These are phyloP conservation scores for Trichoderma simmonsii DNA, from an alignment of 2,329 filamentous ascomycete genomes.

Conservation along the genomic window DNA sequence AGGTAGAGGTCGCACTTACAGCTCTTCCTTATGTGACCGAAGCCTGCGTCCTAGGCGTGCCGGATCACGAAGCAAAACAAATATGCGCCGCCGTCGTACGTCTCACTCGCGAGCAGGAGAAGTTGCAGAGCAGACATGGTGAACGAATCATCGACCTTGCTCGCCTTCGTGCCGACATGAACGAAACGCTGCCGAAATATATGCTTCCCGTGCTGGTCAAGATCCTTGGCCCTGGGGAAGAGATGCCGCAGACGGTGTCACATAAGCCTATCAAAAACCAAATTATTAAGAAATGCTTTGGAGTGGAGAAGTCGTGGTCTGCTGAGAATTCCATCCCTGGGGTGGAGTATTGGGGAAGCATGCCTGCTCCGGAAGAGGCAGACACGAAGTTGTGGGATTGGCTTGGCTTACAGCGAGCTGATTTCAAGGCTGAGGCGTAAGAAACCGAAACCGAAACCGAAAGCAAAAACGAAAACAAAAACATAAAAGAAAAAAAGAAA, in stretches of 20 bases:
- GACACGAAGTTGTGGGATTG: conserved; percentile 21
- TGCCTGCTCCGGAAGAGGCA: not conserved
- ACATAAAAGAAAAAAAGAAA: not conserved
- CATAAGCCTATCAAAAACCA: conserved; percentile 21
- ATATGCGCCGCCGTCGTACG: conserved; percentile 25
- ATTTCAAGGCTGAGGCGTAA: conserved; percentile 8
- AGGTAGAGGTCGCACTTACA: conserved; percentile 22
- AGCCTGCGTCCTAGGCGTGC: conserved; percentile 23
- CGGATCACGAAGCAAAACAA: conserved; percentile 22
- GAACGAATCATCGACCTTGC: conserved; percentile 11
- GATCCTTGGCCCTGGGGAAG: conserved; percentile 18
- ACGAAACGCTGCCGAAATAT: conserved; percentile 13
- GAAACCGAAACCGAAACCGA: not conserved
- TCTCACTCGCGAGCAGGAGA: conserved; percentile 4
- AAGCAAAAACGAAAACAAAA: not conserved
- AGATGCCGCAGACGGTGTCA: conserved; percentile 22
- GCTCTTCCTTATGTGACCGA: conserved; percentile 24
- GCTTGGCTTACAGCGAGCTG: conserved; percentile 16
- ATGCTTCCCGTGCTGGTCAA: conserved; percentile 23
- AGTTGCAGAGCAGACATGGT: not conserved
- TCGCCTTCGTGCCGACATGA: conserved; percentile 20
- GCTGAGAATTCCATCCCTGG: conserved; percentile 16
- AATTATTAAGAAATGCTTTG: conserved; percentile 21
- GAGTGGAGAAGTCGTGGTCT: conserved; percentile 14
- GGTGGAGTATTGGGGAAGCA: conserved; percentile 19